phyloP scores from a whole-genome alignment of 179 eudicot genomes.

The Drosera spatulata region DNA sequence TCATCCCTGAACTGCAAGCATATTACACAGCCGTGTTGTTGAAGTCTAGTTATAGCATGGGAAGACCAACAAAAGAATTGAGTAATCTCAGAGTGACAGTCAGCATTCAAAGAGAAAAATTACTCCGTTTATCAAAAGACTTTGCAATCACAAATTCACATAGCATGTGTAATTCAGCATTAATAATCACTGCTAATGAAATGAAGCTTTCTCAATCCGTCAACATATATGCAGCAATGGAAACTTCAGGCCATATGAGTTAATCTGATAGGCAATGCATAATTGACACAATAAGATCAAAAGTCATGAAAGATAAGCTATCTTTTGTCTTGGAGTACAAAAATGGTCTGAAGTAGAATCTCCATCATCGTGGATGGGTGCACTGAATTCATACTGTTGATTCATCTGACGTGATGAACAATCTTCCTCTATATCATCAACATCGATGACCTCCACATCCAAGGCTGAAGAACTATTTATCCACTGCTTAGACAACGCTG shows the following conservation, averaged over 20 bases:
- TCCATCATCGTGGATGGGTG: slow-evolving; percentile 10
- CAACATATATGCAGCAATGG: no score
- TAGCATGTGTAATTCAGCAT: no score
- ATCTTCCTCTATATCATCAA: slow-evolving; percentile 8
- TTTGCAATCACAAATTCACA: no score
- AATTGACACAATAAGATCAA: neutral
- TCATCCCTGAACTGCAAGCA: slow-evolving; percentile 17
- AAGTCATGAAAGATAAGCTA: slow-evolving; percentile 5
- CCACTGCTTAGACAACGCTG: slow-evolving; percentile 2
- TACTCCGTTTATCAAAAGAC: no score
- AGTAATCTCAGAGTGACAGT: neutral
- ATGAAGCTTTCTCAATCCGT: no score
- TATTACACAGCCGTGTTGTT: neutral
- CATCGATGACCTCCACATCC: slow-evolving; percentile 3
- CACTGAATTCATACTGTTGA: slow-evolving; percentile 10
- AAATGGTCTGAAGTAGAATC: slow-evolving; percentile 10
- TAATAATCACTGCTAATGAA: no score
- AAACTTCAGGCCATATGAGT: neutral
- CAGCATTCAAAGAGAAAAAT: no score
- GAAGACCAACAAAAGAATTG: neutral
- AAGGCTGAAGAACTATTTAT: slow-evolving; percentile 2
- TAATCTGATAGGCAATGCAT: neutral
- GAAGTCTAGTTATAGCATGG: neutral
- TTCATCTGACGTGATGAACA: slow-evolving; percentile 7
- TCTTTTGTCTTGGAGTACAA: slow-evolving; percentile 23